Evolutionary conservation across 2,329 filamentous ascomycete genomes (phyloP).

Genomic region (Xylaria sp.): DNA sequence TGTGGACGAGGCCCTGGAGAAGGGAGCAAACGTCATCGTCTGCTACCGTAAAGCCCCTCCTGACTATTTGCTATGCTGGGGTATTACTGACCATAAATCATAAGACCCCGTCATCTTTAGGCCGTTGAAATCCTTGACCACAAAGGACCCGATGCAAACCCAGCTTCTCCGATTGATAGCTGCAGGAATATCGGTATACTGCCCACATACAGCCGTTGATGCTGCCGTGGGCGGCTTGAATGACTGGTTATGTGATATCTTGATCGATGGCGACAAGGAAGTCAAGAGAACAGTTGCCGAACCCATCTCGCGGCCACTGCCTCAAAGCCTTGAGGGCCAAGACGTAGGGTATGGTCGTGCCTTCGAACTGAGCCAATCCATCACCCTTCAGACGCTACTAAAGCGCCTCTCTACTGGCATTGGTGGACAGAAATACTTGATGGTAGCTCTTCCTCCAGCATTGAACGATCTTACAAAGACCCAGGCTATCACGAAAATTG

Average conservation of each 20-base stretch:
- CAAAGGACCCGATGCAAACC: constrained; percentile 85
- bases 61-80: not conserved
- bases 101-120: constrained; percentile 96
- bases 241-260: constrained; percentile 91
- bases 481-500: constrained; percentile 70
- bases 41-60: constrained; percentile 76
- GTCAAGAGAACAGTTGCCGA: constrained; percentile 57
- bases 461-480: constrained; percentile 51
- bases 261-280: constrained; percentile 64
- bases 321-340: constrained; percentile 56
- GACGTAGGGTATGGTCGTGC: constrained; percentile 63
- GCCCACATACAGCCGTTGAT: constrained; percentile 94
- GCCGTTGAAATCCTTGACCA: constrained; percentile 87
- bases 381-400: constrained; percentile 59
- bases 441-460: constrained; percentile 60
- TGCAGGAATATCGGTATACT: constrained; percentile 93
- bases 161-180: constrained; percentile 84
- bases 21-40: constrained; percentile 81
- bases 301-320: constrained; percentile 56
- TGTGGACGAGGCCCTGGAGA: constrained; percentile 85
- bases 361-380: constrained; percentile 55
- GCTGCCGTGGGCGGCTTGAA: constrained; percentile 86
- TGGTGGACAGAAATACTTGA: constrained; percentile 69
- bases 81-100: constrained; percentile 22
- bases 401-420: constrained; percentile 71